Base-by-base conservation (phyloP, 2,329 filamentous ascomycete genomes). In the Fusarium stilboides region DNA sequence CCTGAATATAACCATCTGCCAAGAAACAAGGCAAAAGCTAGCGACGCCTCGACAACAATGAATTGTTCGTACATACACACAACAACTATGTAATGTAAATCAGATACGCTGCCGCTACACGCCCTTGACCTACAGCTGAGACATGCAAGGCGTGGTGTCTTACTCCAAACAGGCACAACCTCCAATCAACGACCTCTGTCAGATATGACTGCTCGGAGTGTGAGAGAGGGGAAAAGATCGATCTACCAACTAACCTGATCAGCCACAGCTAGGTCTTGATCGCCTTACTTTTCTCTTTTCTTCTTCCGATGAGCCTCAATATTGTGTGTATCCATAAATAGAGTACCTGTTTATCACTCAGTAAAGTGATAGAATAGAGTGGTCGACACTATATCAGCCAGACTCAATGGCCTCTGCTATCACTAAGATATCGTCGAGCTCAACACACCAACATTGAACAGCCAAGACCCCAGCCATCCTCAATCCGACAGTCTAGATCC, bases 61-160 rank as follows among this genome's bases (percentile, higher is more conserved):
- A 17, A 28, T 22, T 57, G 26, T 43, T 53, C 40, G 20, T 19
- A 52, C 28, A 24, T 26, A 42, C 28, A 46, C 45, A 39, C 22
- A n/a, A 47, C 36, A 36, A 56, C 19, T 42, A 28, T 47, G 26
- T 14, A 13, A 33, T 28, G 31, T 19, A 17, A n/a, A 42, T 49
- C 28, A 13, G 13, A 9, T n/a, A 33, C 22, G 13, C 15, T n/a
- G 22, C 19, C 19, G 33, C 8, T 14, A 50, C 46, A 19, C n/a
- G 2, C 24, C 28, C 28, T 37, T 45, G 31, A 57, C 58, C 58
- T 65, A 49, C 68, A 62, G 43, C 49, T 66, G 60, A 66, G 65
- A 68, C 65, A 69, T 43, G 42, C 60, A 39, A 64, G 61, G 34
- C 50, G 39, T 58, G 47, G 43, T 68, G 63, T 68, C 51, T 69